Evolutionary conservation across 768 basidiomycete species (phyloP).

Genomic region (Xerocomellus chrysenteron): DNA sequence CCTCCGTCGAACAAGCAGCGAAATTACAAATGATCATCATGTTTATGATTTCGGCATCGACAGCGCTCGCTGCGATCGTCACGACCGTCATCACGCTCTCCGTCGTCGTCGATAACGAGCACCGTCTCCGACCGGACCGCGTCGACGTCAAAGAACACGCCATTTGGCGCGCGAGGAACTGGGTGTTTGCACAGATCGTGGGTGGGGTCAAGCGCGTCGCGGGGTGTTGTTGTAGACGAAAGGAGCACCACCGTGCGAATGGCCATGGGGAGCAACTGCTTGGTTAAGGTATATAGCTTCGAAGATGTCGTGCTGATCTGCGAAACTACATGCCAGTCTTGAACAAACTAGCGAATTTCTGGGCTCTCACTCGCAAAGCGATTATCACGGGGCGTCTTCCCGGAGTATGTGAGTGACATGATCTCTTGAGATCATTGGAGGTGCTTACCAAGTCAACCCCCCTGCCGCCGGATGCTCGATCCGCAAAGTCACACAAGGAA

Average conservation of each 20-base stretch:
- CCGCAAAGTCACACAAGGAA: too few relatives aligned
- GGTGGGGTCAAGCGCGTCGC: constrained; percentile 1
- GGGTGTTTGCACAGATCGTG: constrained; percentile 24
- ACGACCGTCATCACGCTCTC: constrained; percentile 59
- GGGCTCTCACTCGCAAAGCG: too few relatives aligned
- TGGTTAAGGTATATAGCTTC: constrained; percentile 7
- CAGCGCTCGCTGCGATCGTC: constrained; percentile 66
- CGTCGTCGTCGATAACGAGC: constrained; percentile 66
- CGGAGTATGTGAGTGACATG: background rate
- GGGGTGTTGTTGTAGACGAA: constrained; percentile 12
- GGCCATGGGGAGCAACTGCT: constrained; percentile 10
- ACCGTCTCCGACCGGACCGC: constrained; percentile 63
- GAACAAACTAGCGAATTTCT: too few relatives aligned
- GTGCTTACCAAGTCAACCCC: too few relatives aligned
- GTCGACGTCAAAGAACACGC: constrained; percentile 41
- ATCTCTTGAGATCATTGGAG: background rate
- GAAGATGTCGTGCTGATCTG: too few relatives aligned
- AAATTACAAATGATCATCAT: constrained; percentile 90
- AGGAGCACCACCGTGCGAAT: background rate
- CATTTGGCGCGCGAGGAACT: constrained; percentile 37
- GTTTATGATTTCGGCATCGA: constrained; percentile 86
- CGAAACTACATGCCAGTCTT: too few relatives aligned
- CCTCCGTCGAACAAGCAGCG: constrained; percentile 81
- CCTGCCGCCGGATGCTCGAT: too few relatives aligned
- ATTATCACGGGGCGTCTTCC: too few relatives aligned